Evolutionary conservation across 495 filamentous ascomycete genomes (phyloP).

Genomic region (Immersiella caudata): DNA sequence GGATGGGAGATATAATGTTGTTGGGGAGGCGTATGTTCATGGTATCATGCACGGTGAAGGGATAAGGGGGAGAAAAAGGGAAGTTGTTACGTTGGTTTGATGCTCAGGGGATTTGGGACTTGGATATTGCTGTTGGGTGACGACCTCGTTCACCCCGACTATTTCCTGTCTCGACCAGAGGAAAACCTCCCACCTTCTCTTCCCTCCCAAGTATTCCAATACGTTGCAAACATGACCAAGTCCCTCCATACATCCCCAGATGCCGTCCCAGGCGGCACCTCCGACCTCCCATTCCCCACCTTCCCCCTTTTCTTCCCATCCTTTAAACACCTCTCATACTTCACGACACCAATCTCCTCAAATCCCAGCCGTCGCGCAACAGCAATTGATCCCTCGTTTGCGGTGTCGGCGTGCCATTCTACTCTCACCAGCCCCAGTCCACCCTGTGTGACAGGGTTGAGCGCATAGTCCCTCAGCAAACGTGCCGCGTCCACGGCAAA

Average conservation of each 20-base stretch:
- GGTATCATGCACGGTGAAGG: background rate
- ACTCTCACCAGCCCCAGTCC: background rate
- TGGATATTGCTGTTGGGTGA: too few species aligned
- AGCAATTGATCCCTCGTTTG: background rate
- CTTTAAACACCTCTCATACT: slow-evolving; percentile 2
- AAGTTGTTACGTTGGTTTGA: too few species aligned
- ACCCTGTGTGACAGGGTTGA: background rate
- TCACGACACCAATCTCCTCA: background rate
- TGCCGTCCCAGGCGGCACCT: background rate
- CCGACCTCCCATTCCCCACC: slow-evolving; percentile 1
- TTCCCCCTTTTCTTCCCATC: background rate
- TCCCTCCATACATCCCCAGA: background rate
- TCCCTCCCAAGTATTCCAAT: background rate
- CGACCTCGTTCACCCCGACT: too few species aligned
- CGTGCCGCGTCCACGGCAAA: background rate
- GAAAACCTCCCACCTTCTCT: background rate
- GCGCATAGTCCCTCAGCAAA: background rate
- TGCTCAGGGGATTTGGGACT: too few species aligned
- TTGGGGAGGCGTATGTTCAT: background rate
- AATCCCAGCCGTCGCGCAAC: background rate
- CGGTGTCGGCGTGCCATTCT: background rate
- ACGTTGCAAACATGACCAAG: background rate
- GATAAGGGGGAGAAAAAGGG: too few species aligned
- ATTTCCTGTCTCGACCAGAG: too few species aligned
- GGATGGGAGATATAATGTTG: background rate